Evolutionary conservation across 2,329 filamentous ascomycete genomes (phyloP), one percentile per base, ranked within the genome.

Genomic region (Clonostachys sp.): DNA sequence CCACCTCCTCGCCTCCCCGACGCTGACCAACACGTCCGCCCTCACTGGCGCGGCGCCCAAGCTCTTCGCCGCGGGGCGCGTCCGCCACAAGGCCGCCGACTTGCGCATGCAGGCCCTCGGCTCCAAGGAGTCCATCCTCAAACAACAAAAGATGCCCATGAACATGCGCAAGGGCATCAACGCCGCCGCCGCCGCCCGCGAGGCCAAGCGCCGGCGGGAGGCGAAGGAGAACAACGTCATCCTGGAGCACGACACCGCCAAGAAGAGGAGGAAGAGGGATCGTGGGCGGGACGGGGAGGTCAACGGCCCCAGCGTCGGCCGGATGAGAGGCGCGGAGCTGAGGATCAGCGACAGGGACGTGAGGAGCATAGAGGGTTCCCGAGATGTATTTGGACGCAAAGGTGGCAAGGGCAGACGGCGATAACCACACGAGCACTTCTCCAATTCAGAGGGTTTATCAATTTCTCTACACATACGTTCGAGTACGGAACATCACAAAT

Each of bases 181-280:
- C 14, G 77, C 79, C 2, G 89, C 91, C 45, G 80, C 80, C 18
- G 72, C 64, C 2, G 67, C 73, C 30, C 81, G 80, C 50, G 91
- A 96, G 64, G 71, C 78, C 12, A 87, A 79, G 70, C 73, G 92
- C 45, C 75, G 92, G 36, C 75, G 74, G 39, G 89, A 96, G 64
- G 94, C 94, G 3, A 82, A 78, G 60, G 92, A 97, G 74, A 95
- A 92, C 57, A 94, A 92, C 6, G 84, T 97, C 56, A 83, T 97
- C 44, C 72, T 97, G 34, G 94, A 97, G 73, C 76, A 74, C 51
- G 56, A 60, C 46, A 72, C 72, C 41, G 54, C 61, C 30, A 63
- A 62, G 53, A 68, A 63, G 35, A 63, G 57, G 48, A 71, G 63
- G 47, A 61, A 65, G 47, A 72, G 64, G 49, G 70, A 66, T 49